phyloP scores from a whole-genome alignment of 257 asterid species.

The Fraxinus americana region DNA sequence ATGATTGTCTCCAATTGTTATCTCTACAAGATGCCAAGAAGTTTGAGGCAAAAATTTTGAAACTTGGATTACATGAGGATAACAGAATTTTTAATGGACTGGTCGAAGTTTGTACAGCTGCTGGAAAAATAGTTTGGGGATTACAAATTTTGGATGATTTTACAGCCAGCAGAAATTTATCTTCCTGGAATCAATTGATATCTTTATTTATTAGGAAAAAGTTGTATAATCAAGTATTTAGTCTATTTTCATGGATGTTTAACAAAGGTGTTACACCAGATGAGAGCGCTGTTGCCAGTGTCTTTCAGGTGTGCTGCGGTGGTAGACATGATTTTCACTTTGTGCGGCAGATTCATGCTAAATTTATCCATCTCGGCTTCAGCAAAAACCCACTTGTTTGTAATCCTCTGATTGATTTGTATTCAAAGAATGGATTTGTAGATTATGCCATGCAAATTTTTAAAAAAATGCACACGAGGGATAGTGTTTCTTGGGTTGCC shows the following conservation, averaged over 20 bases:
- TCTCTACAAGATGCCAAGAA: conserved; percentile 32
- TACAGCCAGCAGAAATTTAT: conserved; percentile 30
- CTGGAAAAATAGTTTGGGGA: conserved; percentile 38
- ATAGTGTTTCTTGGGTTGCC: conserved; percentile 88
- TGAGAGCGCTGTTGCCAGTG: conserved; percentile 45
- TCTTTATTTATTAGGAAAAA: conserved; percentile 32
- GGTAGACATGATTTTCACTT: conserved; percentile 33
- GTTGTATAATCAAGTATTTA: conserved; percentile 30
- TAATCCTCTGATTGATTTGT: conserved; percentile 70
- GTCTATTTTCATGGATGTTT: conserved; percentile 38
- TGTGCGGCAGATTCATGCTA: conserved; percentile 66
- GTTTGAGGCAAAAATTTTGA: conserved; percentile 34
- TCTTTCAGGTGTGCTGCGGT: conserved; percentile 50
- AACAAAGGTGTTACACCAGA: conserved; percentile 37
- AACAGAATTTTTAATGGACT: conserved; percentile 19
- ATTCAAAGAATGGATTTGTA: conserved; percentile 59
- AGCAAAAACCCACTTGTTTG: conserved; percentile 43
- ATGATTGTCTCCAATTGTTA: conserved; percentile 23
- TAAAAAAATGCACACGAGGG: conserved; percentile 48
- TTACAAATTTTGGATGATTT: conserved; percentile 34
- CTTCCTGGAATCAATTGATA: conserved; percentile 39
- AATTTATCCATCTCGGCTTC: conserved; percentile 55
- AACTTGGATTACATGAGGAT: conserved; percentile 30
- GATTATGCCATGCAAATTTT: conserved; percentile 62
- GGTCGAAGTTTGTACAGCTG: conserved; percentile 35